Percentiles rank a stretch among this genome's conserved stretches.
Conservation (phyloP, 1,284 basidiomycete genomes). For the Sporisorium graminicola region DNA sequence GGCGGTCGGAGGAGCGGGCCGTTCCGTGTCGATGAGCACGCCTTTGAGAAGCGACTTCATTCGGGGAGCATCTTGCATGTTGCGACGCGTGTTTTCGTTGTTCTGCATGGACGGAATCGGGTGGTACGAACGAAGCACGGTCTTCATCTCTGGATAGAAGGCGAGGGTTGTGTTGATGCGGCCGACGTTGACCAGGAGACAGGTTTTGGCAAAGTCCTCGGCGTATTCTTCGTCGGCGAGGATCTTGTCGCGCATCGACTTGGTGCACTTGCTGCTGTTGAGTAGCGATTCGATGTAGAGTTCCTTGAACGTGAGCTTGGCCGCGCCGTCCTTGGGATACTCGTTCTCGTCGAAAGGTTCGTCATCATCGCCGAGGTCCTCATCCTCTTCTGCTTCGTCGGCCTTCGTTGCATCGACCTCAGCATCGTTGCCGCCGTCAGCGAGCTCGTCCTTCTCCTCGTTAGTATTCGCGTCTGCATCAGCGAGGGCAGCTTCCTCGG, state of each 20-base stretch:
- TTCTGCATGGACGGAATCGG: conserved; percentile 84
- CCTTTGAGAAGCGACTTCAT: conserved; percentile 83
- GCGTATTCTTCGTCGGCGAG: conserved; percentile 82
- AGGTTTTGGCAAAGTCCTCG: conserved; percentile 81
- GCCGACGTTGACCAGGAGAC: conserved; percentile 89
- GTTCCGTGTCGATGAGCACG: conserved; percentile 80
- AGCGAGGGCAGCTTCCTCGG: conserved; percentile 15
- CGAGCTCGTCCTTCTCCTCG: conserved; percentile 53
- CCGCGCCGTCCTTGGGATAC: conserved; percentile 55
- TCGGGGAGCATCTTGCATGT: conserved; percentile 83
- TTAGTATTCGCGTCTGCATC: conserved; percentile 22
- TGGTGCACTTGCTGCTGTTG: conserved; percentile 84
- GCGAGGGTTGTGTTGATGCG: conserved; percentile 94
- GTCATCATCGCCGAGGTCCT: conserved; percentile 39
- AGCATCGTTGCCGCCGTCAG: conserved; percentile 32
- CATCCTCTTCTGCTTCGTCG: conserved; percentile 22
- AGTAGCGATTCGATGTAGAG: conserved; percentile 85
- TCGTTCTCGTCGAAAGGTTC: conserved; percentile 47
- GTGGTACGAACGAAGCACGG: conserved; percentile 83
- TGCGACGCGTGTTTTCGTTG: conserved; percentile 75
- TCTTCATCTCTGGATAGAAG: conserved; percentile 81
- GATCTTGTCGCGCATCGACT: conserved; percentile 87
- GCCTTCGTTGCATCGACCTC: conserved; percentile 9
- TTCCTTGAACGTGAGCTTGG: conserved; percentile 78
- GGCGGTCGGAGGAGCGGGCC: conserved; percentile 57